A percentile compares a stretch with the other conserved stretches of the same genome.
These are phyloP conservation scores for Tetradesmus lagerheimii DNA, from an alignment of 139 green algal species.

Conservation along the genomic window DNA sequence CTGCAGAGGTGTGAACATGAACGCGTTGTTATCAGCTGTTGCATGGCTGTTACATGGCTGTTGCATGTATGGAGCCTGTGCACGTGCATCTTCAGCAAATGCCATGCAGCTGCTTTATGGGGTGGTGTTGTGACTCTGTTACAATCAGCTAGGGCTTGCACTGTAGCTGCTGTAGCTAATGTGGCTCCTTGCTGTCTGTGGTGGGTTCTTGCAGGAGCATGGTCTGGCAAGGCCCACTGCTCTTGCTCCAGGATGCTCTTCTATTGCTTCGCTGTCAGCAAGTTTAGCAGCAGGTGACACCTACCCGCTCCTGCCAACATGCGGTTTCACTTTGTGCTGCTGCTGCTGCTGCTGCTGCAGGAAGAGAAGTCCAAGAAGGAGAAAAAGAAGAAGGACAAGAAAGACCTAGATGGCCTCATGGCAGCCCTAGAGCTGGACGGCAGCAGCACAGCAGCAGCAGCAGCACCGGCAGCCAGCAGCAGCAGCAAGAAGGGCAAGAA, in stretches of 20 bases:
- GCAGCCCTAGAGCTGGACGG: conserved; percentile 15
- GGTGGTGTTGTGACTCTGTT: too few species aligned
- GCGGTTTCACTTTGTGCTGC: background rate
- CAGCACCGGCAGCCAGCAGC: background rate
- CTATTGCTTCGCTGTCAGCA: too few species aligned
- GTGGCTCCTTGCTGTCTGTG: too few species aligned
- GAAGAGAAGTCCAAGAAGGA: conserved; percentile 70
- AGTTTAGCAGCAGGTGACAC: too few species aligned
- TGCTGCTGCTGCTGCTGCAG: background rate
- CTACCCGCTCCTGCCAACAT: background rate
- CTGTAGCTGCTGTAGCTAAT: too few species aligned
- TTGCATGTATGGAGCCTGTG: conserved; percentile 32
- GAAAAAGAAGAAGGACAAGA: conserved; percentile 40
- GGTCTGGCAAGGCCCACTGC: too few species aligned
- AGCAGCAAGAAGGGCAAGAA: conserved; percentile 59
- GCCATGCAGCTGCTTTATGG: background rate
- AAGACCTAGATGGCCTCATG: background rate
- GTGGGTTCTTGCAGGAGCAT: too few species aligned
- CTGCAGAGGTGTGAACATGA: conserved; percentile 32
- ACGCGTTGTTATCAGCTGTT: too few species aligned
- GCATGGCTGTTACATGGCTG: conserved; percentile 38
- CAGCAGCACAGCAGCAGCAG: background rate
- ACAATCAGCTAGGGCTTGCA: too few species aligned
- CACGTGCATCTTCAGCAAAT: too few species aligned
- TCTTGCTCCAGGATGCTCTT: too few species aligned